Conservation (phyloP, 208 protist genomes). For the Porcisia hertigi region DNA sequence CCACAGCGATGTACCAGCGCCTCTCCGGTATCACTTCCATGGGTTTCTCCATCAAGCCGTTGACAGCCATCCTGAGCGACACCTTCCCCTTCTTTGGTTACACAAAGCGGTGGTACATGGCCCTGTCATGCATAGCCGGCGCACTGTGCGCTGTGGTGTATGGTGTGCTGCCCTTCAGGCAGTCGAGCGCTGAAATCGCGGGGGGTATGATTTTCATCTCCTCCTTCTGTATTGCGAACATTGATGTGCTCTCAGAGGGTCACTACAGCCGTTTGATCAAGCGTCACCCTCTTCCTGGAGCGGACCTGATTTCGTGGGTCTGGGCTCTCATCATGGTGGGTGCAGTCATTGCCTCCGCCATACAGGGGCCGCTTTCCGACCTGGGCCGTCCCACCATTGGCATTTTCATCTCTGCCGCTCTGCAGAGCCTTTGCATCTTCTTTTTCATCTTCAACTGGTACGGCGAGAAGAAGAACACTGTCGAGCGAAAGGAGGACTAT, state of each 20-base stretch:
- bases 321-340: conserved; percentile 49
- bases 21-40: conserved; percentile 32
- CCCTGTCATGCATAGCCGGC: conserved; percentile 34
- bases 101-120: conserved; percentile 67
- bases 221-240: conserved; percentile 46
- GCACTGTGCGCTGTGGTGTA: conserved; percentile 40
- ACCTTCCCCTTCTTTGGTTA: conserved; percentile 49
- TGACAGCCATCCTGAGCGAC: conserved; percentile 59
- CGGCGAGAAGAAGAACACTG: conserved; percentile 55
- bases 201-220: conserved; percentile 50
- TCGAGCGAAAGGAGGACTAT: conserved; percentile 47
- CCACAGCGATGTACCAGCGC: conserved; percentile 38
- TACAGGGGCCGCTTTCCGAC: conserved; percentile 51
- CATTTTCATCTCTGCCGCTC: conserved; percentile 40
- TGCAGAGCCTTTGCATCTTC: conserved; percentile 30
- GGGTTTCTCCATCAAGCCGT: conserved; percentile 63
- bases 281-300: conserved; percentile 33
- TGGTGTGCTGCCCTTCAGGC: conserved; percentile 39
- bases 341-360: conserved; percentile 34
- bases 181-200: conserved; percentile 37
- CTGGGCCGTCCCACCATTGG: conserved; percentile 33
- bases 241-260: conserved; percentile 60
- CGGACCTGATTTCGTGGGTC: conserved; percentile 50
- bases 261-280: conserved; percentile 64
- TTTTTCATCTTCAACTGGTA: conserved; percentile 64